Conservation (phyloP, 768 basidiomycete genomes). For the Boletus pseudopeckii region DNA sequence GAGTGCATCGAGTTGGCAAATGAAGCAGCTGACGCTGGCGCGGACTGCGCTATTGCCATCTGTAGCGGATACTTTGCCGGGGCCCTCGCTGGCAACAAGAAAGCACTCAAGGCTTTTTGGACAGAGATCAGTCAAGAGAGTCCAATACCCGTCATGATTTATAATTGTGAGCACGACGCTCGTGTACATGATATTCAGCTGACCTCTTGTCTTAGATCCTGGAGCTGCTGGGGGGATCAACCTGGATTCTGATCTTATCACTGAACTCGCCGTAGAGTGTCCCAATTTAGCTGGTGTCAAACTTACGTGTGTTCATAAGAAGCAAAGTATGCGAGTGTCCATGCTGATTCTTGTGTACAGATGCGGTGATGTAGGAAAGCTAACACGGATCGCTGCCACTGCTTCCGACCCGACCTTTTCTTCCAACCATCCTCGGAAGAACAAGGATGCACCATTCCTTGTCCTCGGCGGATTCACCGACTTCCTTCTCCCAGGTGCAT, state of each 20-base stretch:
- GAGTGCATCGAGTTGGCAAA: constrained; percentile 74
- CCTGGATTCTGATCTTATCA: constrained; percentile 84
- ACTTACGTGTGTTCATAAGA: constrained; percentile 60
- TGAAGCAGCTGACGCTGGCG: constrained; percentile 80
- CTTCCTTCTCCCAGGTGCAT: constrained; percentile 71
- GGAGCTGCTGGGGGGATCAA: constrained; percentile 88
- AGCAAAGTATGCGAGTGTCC: neutral
- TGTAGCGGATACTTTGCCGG: constrained; percentile 86
- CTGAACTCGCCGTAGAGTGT: constrained; percentile 70
- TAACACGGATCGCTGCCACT: constrained; percentile 75
- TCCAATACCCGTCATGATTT: constrained; percentile 84
- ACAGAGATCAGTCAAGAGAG: constrained; percentile 73
- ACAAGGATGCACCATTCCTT: constrained; percentile 65
- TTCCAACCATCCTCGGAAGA: constrained; percentile 62
- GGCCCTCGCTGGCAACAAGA: constrained; percentile 53
- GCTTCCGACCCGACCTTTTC: constrained; percentile 58
- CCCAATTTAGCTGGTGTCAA: constrained; percentile 85
- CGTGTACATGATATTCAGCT: neutral
- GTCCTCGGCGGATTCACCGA: constrained; percentile 86
- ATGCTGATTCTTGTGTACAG: constrained; percentile 36
- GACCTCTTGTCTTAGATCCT: constrained; percentile 53
- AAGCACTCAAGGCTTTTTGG: constrained; percentile 77
- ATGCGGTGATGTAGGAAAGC: constrained; percentile 89
- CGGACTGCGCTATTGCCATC: constrained; percentile 85
- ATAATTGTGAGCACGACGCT: constrained; percentile 61